These are phyloP conservation scores for Astraeus odoratus DNA, from an alignment of 768 basidiomycete genomes.

Conservation along the genomic window DNA sequence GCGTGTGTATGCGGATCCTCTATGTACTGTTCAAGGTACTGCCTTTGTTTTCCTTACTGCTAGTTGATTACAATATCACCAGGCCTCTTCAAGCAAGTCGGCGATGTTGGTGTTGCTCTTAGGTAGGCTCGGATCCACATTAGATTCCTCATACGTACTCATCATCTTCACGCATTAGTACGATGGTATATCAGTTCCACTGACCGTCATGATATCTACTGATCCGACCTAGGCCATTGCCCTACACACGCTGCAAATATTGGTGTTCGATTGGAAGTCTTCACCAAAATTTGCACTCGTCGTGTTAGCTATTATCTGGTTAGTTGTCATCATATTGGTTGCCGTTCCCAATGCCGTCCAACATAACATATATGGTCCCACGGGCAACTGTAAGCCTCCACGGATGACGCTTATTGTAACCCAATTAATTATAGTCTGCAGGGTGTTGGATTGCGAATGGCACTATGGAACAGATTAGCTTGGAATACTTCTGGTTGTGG, in stretches of 20 bases:
- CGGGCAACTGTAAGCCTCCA: conserved; percentile 31
- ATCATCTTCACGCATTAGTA: conserved; percentile 10
- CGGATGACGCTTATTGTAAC: neutral
- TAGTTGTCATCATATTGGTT: conserved; percentile 33
- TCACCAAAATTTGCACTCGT: conserved; percentile 27
- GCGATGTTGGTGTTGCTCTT: conserved; percentile 36
- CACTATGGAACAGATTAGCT: conserved; percentile 34
- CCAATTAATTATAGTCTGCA: conserved; percentile 10
- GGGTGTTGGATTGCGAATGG: conserved; percentile 46
- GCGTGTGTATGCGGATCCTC: conserved; percentile 23
- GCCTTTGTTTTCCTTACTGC: neutral
- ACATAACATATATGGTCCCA: conserved; percentile 34
- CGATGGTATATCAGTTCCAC: conserved; percentile 9
- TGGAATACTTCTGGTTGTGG: conserved; percentile 53
- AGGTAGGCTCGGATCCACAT: conserved; percentile 17
- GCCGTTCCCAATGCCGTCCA: conserved; percentile 31
- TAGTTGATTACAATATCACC: neutral
- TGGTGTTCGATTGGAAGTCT: conserved; percentile 29
- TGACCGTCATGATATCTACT: neutral
- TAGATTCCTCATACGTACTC: neutral
- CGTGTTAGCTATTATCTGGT: conserved; percentile 33
- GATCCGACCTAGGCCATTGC: conserved; percentile 28
- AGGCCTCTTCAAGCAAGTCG: conserved; percentile 34
- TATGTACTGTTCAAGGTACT: conserved; percentile 32
- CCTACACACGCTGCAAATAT: conserved; percentile 32